Evolutionary conservation across 495 filamentous ascomycete genomes (phyloP), one percentile per base, ranked within the genome.

Genomic region (Parachaetomium inaequale): DNA sequence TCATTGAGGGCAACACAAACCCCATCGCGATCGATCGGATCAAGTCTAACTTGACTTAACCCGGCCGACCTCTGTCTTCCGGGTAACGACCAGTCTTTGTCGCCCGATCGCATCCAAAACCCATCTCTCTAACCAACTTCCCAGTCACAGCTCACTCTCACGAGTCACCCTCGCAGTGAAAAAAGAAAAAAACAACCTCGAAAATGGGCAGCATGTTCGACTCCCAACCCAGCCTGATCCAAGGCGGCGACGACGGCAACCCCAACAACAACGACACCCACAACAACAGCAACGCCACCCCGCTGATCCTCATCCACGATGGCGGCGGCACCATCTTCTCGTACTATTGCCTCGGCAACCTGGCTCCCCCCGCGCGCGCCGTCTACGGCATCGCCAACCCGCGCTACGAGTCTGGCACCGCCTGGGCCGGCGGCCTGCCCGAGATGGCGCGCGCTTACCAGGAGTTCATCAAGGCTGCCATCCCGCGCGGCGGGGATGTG

Each of bases 291-390:
- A 14, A n/a, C 7, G 15, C 59, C 59, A 64, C 67, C 23, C 72
- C 76, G 17, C 63, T 79, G 19, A 63, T 79, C 17, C 68, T 79
- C 21, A 72, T 79, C 45, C 76, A 79, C 57, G 76, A 79, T 59
- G 76, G 76, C 58, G 75, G 76, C 58, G 76, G 76, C 63, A 78
- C 76, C 14, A 69, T 69, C 23, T 75, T 75, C 52, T 66, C 63
- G 34, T 79, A 79, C 67, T 68, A 75, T 64, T 67, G 66, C 62
- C 68, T 79, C 11, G 71, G 64, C 28, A 25, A 62, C 12, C 66
- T 79, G n/a, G n/a, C n/a, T n/a, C n/a, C n/a, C n/a, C n/a, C n/a
- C 1, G 58, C 59, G 32, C 72, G 77, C 1, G 40, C 64, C 17
- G 59, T 78, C 2, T 77, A 71, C 59, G 75, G 70, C 40, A 76